phyloP scores from a whole-genome alignment of 306 rosid genomes.

The Nissolia schottii region DNA sequence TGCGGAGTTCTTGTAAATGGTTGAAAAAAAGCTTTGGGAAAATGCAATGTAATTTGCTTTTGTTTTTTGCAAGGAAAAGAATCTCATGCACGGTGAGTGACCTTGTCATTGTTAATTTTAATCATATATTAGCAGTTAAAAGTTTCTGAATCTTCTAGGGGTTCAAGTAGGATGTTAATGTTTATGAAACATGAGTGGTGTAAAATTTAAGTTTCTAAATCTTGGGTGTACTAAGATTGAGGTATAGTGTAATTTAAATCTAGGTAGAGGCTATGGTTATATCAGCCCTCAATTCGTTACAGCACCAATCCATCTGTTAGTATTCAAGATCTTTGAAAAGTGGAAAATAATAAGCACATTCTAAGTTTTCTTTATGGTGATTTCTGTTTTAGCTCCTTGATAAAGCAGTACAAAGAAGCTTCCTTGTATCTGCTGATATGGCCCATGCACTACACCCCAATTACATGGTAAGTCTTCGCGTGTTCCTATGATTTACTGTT shows the following conservation, averaged over 20 bases:
- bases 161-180: not conserved
- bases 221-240: not conserved
- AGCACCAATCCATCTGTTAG: not conserved
- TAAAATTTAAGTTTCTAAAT: not conserved
- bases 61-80: not conserved
- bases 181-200: not conserved
- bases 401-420: conserved; percentile 68
- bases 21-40: not conserved
- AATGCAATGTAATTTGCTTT: not conserved
- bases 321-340: not conserved
- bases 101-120: not conserved
- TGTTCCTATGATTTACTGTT: not conserved
- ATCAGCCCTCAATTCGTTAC: not conserved
- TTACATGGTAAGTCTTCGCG: conserved; percentile 53
- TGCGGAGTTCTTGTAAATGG: not conserved
- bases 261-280: not conserved
- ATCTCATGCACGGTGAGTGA: not conserved
- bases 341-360: not conserved
- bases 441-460: conserved; percentile 95
- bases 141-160: not conserved
- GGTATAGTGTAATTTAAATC: not conserved
- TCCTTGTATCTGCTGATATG: conserved; percentile 93
- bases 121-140: not conserved
- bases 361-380: conserved; percentile 16
- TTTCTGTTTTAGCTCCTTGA: conserved; percentile 54